A percentile compares a stretch with the other conserved stretches of the same genome.
These are phyloP conservation scores for Penicillium canariense DNA, from an alignment of 495 filamentous ascomycete genomes.

Conservation along the genomic window DNA sequence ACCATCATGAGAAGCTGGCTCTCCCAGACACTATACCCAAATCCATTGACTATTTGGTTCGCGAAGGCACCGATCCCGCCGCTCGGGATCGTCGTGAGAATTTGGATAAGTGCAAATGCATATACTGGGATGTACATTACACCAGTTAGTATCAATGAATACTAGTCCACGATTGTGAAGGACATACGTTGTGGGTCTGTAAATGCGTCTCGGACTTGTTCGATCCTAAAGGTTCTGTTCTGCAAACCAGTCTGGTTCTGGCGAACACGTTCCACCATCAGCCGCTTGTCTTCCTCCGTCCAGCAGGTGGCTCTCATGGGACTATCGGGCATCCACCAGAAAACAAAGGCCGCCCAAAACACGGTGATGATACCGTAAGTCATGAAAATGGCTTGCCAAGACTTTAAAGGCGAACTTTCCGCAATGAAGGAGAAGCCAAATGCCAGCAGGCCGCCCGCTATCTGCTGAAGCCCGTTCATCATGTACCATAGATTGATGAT, in stretches of 20 bases:
- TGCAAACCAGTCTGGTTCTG: constrained; percentile 56
- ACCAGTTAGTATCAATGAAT: too few species aligned
- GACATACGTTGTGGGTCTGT: constrained; percentile 33
- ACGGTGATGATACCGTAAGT: constrained; percentile 33
- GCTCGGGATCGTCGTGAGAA: constrained; percentile 62
- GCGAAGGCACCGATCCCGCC: constrained; percentile 63
- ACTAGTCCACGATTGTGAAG: too few species aligned
- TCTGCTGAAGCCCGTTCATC: constrained; percentile 6
- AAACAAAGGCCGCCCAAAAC: constrained; percentile 39
- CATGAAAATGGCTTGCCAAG: constrained; percentile 44
- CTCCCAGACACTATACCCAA: constrained; percentile 38
- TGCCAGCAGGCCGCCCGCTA: constrained; percentile 15
- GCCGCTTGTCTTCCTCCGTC: constrained; percentile 42
- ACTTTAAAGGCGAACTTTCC: constrained; percentile 8
- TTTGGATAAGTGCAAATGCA: constrained; percentile 41
- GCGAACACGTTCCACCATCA: constrained; percentile 50
- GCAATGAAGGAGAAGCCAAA: constrained; percentile 15
- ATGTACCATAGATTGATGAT: constrained; percentile 31
- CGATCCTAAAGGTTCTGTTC: constrained; percentile 50
- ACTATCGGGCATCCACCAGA: constrained; percentile 49
- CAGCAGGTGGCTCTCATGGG: constrained; percentile 42
- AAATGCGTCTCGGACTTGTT: constrained; percentile 50
- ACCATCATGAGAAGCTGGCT: constrained; percentile 58
- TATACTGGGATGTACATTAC: too few species aligned
- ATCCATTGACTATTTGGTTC: constrained; percentile 52